Percentiles rank a stretch among this genome's conserved stretches.
These are phyloP conservation scores for Metschnikowia dekortorum DNA, from an alignment of 805 yeast species.

Conservation along the genomic window DNA sequence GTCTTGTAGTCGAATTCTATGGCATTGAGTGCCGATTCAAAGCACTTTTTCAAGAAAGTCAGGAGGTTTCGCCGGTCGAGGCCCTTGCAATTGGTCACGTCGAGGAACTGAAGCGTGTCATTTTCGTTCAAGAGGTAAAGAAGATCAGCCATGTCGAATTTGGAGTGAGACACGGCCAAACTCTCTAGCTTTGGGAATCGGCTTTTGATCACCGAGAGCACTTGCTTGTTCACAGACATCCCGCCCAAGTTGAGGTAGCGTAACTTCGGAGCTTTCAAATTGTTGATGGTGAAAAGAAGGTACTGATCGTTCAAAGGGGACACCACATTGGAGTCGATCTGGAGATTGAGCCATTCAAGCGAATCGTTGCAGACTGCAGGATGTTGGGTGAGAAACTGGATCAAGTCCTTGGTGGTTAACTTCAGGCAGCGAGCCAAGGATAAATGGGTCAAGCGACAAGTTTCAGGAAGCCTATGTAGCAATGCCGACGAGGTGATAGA, in stretches of 20 bases:
- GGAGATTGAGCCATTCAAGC: constrained; percentile 63
- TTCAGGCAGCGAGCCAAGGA: constrained; percentile 54
- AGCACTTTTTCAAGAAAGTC: constrained; percentile 25
- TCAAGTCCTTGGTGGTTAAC: constrained; percentile 66
- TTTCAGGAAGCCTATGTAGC: constrained; percentile 44
- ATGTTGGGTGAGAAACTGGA: constrained; percentile 66
- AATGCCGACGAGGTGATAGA: constrained; percentile 64
- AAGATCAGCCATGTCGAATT: constrained; percentile 35
- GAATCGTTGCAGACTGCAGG: constrained; percentile 52
- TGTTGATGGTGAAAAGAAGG: constrained; percentile 40
- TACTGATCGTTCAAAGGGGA: constrained; percentile 52
- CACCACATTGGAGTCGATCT: constrained; percentile 59
- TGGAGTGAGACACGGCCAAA: constrained; percentile 39
- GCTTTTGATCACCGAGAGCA: constrained; percentile 34
- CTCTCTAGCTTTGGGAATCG: constrained; percentile 40
- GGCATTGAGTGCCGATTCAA: constrained; percentile 41
- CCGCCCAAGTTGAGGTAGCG: constrained; percentile 61
- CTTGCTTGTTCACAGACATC: constrained; percentile 46
- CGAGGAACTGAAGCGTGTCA: constrained; percentile 49
- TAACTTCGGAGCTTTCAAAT: constrained; percentile 42
- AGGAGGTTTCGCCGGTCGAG: constrained; percentile 54
- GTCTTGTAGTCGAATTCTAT: constrained; percentile 62
- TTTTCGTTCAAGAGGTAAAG: constrained; percentile 29
- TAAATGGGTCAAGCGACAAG: constrained; percentile 66
- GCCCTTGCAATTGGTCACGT: constrained; percentile 58